phyloP scores from a whole-genome alignment of 257 asterid genomes.

The Petrea volubilis region DNA sequence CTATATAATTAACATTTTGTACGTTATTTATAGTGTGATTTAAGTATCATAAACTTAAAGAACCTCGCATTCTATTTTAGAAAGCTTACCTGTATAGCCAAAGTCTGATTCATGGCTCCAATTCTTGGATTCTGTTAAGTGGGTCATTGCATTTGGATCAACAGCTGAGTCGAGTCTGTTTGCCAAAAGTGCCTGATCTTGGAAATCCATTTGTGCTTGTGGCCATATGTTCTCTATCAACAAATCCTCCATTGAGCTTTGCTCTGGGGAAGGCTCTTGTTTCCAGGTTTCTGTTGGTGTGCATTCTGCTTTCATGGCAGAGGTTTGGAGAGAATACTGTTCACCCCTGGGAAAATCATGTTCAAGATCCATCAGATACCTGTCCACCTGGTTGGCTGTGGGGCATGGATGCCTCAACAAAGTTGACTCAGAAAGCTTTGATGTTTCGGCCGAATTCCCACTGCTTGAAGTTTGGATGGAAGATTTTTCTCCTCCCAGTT shows the following conservation, averaged over 20 bases:
- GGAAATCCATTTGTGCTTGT: slow-evolving; percentile 12
- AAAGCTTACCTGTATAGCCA: slow-evolving; percentile 28
- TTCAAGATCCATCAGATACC: slow-evolving; percentile 2
- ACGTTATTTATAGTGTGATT: too few relatives aligned
- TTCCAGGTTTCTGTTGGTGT: slow-evolving; percentile 11
- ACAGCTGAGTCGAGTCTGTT: slow-evolving; percentile 13
- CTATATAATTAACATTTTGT: slow-evolving; percentile 13
- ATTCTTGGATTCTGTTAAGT: slow-evolving; percentile 2
- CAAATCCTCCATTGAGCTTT: slow-evolving; percentile 17
- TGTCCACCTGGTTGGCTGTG: slow-evolving; percentile 8
- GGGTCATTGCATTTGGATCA: slow-evolving; percentile 5
- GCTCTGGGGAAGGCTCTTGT: slow-evolving; percentile 21
- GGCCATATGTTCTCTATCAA: slow-evolving; percentile 22
- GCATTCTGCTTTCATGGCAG: background rate
- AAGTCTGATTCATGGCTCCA: slow-evolving; percentile 22
- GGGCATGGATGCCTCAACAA: slow-evolving; percentile 6
- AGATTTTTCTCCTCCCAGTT: background rate
- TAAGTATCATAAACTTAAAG: background rate
- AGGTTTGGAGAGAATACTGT: background rate
- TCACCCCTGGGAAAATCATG: background rate
- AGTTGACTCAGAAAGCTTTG: slow-evolving; percentile 13
- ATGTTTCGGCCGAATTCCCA: background rate
- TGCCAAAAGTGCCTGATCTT: slow-evolving; percentile 20
- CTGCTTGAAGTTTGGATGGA: background rate
- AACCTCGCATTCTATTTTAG: background rate